Evolutionary conservation across 257 asterid genomes (phyloP).

Genomic region (Solanum bulbocastanum): DNA sequence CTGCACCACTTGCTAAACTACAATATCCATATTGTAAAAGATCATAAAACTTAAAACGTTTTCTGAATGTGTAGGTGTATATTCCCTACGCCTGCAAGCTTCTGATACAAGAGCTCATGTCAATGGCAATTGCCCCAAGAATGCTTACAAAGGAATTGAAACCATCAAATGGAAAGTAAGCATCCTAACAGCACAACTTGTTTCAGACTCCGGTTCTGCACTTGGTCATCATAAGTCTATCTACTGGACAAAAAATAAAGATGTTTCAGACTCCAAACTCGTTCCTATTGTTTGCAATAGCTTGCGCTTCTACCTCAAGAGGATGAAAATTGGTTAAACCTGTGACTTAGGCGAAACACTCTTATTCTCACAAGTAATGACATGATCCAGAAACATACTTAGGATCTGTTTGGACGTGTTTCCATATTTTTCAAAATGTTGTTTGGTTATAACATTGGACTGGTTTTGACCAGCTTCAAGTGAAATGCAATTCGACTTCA

Average conservation of each 20-base stretch:
- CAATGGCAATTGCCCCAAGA: constrained; percentile 98
- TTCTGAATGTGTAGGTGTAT: constrained; percentile 43
- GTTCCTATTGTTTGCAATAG: neutral
- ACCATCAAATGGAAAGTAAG: constrained; percentile 6
- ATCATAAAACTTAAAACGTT: neutral
- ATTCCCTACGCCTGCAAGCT: constrained; percentile 94
- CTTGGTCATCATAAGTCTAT: neutral
- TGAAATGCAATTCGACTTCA: neutral
- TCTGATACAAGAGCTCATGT: constrained; percentile 89
- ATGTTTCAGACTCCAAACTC: neutral
- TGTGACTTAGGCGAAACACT: neutral
- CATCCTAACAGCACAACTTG: neutral
- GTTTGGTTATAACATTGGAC: neutral
- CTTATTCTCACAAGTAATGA: too few relatives aligned
- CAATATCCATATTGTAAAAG: neutral
- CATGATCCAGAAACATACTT: too few relatives aligned
- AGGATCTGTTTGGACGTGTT: too few relatives aligned
- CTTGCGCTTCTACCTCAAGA: neutral
- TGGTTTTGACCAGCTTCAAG: too few relatives aligned
- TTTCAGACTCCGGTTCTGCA: neutral
- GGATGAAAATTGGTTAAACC: neutral
- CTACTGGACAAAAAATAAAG: neutral
- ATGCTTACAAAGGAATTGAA: constrained; percentile 81
- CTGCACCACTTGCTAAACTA: neutral
- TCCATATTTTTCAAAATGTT: too few relatives aligned